Percentiles rank a stretch among this genome's conserved stretches.
Evolutionary conservation across 2,329 filamentous ascomycete species (phyloP).

Genomic region (Botrytis medusae): DNA sequence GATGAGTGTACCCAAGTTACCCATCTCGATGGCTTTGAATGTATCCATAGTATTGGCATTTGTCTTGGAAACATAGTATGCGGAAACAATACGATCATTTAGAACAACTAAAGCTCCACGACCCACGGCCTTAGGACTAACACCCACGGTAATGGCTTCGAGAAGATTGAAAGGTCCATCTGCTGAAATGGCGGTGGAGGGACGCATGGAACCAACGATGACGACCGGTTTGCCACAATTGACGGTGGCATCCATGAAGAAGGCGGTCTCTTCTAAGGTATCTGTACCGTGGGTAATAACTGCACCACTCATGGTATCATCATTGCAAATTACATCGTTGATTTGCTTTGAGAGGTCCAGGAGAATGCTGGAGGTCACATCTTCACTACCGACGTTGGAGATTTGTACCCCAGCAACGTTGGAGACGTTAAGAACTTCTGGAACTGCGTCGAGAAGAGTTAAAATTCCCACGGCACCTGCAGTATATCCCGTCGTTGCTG

Average conservation of each 20-base stretch:
- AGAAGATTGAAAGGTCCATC: constrained; percentile 64
- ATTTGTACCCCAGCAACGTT: constrained; percentile 56
- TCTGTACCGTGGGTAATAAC: constrained; percentile 67
- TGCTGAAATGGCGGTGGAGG: constrained; percentile 60
- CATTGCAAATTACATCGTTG: constrained; percentile 44
- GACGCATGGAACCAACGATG: constrained; percentile 62
- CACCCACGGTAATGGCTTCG: constrained; percentile 58
- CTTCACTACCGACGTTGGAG: constrained; percentile 49
- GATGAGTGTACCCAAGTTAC: constrained; percentile 58
- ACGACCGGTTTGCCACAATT: constrained; percentile 59
- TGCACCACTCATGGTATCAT: constrained; percentile 46
- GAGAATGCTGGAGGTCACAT: constrained; percentile 51
- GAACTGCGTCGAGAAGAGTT: constrained; percentile 54
- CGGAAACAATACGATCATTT: constrained; percentile 60
- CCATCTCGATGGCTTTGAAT: constrained; percentile 58
- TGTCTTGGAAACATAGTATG: constrained; percentile 61
- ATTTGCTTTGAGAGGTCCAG: constrained; percentile 50
- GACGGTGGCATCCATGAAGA: constrained; percentile 60
- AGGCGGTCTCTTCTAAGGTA: constrained; percentile 62
- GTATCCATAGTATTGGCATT: constrained; percentile 64
- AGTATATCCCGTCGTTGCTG: constrained; percentile 56
- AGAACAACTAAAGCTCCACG: constrained; percentile 60
- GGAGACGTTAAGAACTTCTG: constrained; percentile 53
- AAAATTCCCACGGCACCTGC: constrained; percentile 40
- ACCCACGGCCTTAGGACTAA: constrained; percentile 45